Percentiles rank a stretch among this genome's conserved stretches.
Conservation (phyloP, 116 monocot species). For the Dioscorea cayenensis region DNA sequence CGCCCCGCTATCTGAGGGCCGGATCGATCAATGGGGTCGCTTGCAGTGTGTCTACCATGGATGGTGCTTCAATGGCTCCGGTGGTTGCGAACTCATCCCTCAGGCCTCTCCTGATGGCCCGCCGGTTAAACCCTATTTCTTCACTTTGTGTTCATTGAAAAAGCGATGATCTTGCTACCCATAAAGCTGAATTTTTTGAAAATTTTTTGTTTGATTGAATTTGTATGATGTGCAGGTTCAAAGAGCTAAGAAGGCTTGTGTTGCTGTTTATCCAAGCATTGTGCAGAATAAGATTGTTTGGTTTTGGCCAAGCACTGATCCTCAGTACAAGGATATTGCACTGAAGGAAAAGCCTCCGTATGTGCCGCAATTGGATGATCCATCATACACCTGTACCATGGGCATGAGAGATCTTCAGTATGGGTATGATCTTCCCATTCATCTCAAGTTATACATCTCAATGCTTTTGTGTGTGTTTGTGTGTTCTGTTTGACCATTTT, state of each 20-base stretch:
- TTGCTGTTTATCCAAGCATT: constrained; percentile 51
- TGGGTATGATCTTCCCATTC: constrained; percentile 38
- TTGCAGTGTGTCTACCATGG: constrained; percentile 97
- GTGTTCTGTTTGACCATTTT: too few species aligned
- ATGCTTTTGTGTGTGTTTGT: too few species aligned
- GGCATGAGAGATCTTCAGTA: constrained; percentile 73
- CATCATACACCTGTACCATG: constrained; percentile 47
- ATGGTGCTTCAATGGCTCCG: constrained; percentile 88
- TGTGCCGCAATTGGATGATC: constrained; percentile 82
- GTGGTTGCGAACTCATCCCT: constrained; percentile 70
- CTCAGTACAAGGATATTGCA: constrained; percentile 51
- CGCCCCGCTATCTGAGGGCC: constrained; percentile 87
- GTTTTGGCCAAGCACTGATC: constrained; percentile 82
- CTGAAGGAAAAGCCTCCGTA: constrained; percentile 54
- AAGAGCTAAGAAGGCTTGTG: constrained; percentile 68
- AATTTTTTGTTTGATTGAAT: background rate
- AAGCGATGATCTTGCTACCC: too few species aligned
- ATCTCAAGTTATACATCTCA: background rate
- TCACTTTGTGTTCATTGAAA: background rate
- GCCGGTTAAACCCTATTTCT: constrained; percentile 14
- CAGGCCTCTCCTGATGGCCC: constrained; percentile 77
- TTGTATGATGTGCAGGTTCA: constrained; percentile 45
- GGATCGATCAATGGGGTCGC: constrained; percentile 69
- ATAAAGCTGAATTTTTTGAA: background rate
- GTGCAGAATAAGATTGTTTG: constrained; percentile 84